Base-by-base conservation (phyloP, 2,329 filamentous ascomycete genomes). In the Beauveria pseudobassiana region DNA sequence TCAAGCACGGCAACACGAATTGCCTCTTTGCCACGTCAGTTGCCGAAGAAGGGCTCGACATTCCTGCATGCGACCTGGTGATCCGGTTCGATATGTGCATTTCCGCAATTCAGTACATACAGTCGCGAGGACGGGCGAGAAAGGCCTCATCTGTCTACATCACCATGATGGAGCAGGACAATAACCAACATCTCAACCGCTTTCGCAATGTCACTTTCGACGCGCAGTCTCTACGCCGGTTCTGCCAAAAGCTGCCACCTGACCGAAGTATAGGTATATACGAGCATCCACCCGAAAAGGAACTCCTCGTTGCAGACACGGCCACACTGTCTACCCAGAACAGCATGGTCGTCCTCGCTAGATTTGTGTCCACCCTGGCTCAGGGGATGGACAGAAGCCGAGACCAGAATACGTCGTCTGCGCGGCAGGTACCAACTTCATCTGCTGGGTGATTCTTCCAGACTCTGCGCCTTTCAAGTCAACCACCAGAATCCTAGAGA, bases 21-120 rank as follows among this genome's bases (percentile, higher is more conserved):
- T 88, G 86, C 64, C 75, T 89, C 1, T 83, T 89, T 67, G 82
- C 86, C 2, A 89, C 86, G 0, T 86, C 85, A 0, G 83, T 89
- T 2, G 86, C 82, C 0, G 86, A 89, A 67, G 86, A 89, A 69
- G 86, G 86, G 0, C 80, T 89, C 14, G 86, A 89, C 66, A 82
- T 89, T 53, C 86, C 86, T 0, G 84, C 87, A 61, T 89, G 86
- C 71, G 87, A 88, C 65, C 71, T 87, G 1, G 78, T 89, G 34
- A 79, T 89, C 63, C 76, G 93, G 2, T 99, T 97, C 69, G 91
- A 98, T 70, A 82, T 96, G 2, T 96, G 92, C 74, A 81, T 82
- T 12, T 97, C 93, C 0, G 86, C 96, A 73, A 98, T 98, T 58
- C 90, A 96, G 69, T 98, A 97, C 70, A 87, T 98, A 22, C 95